These are phyloP conservation scores for Maudiozyma humilis DNA, from an alignment of 1,139 yeast genomes.

Conservation along the genomic window DNA sequence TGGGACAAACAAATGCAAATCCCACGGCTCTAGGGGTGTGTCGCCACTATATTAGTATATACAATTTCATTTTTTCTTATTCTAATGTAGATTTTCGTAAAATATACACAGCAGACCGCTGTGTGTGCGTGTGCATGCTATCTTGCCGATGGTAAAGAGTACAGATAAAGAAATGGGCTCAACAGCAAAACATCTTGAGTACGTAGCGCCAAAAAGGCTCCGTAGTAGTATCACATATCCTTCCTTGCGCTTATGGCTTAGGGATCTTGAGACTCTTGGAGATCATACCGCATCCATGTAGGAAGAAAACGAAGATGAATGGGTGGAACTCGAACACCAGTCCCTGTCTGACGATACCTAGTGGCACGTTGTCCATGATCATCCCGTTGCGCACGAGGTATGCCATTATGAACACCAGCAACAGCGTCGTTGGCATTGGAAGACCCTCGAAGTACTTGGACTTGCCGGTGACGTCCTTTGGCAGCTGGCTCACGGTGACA, in stretches of 20 bases:
- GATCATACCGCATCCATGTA: conserved; percentile 87
- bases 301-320: conserved; percentile 49
- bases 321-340: conserved; percentile 69
- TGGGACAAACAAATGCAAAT: too few species aligned
- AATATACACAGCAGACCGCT: too few species aligned
- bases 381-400: conserved; percentile 46
- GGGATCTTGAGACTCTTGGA: conserved; percentile 87
- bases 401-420: conserved; percentile 68
- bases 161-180: too few species aligned
- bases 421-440: conserved; percentile 84
- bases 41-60: too few species aligned
- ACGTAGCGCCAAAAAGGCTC: too few species aligned
- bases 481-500: conserved; percentile 85
- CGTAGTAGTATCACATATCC: too few species aligned
- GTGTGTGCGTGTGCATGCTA: too few species aligned
- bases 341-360: conserved; percentile 50
- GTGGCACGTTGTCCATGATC: conserved; percentile 46
- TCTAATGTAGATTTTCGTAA: too few species aligned
- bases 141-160: too few species aligned
- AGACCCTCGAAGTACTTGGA: conserved; percentile 85
- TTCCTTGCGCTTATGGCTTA: conserved; percentile 53
- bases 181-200: too few species aligned
- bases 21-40: too few species aligned
- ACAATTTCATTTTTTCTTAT: too few species aligned
- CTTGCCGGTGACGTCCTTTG: conserved; percentile 79